Base-by-base conservation (phyloP, 371 early-diverging fungal genomes). In the Edhazardia aedis region DNA sequence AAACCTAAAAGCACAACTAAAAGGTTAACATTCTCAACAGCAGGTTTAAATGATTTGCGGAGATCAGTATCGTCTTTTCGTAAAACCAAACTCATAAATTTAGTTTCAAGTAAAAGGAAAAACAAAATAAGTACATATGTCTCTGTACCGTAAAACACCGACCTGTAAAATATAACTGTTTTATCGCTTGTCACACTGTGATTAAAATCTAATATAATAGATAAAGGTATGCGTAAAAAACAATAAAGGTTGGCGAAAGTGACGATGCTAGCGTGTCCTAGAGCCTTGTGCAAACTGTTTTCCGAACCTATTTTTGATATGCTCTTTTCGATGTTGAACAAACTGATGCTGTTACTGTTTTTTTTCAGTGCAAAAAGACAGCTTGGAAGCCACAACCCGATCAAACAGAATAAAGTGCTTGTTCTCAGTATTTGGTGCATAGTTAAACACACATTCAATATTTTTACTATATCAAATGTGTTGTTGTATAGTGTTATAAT, bases 191-290 rank as follows among this genome's bases (percentile, higher is more conserved):
- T 16, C 19, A 18, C n/a, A 16, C 24, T 30, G 16, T 47, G 47
- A 30, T 47, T 25, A 25, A 22, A 47, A 22, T 47, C 47, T 18
- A 47, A n/a, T 25, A 47, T 27, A 47, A 47, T 22, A n/a, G 47
- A 25, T 25, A 47, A 1, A 30, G 47, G 47, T 22, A 47, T 22
- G 47, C 47, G 47, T 19, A 47, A 25, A 21, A 47, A 47, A 25
- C 19, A 18, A 25, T 47, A 47, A 16, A 47, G 18, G 11, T n/a
- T 47, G 23, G 47, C 18, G 23, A 47, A 30, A 0, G 47, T 47
- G 4, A 47, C 30, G 2, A 47, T 47, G 4, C 22, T 22, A 19
- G 25, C 47, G 23, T 47, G 47, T 21, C 22, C n/a, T 19, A 47
- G 18, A 16, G 21, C 33, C 7, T 33, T 14, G 7, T 7, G 9